Base-by-base conservation (phyloP, 108 stramenopile species). In the Nitzschia sp. region DNA sequence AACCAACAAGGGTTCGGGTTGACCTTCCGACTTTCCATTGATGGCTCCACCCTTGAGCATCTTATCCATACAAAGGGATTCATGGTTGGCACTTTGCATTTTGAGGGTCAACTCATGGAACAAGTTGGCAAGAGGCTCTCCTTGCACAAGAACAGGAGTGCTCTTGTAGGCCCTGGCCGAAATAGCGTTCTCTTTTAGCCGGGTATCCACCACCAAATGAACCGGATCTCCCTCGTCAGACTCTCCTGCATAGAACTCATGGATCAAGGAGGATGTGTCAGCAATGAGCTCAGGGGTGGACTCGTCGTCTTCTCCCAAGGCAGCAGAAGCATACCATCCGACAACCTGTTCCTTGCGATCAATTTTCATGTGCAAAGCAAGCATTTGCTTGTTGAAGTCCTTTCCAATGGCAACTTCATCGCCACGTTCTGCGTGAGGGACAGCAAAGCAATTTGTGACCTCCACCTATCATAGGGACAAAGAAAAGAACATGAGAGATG, bases 361-460 rank as follows among this genome's bases (percentile, higher is more conserved):
- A 20, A 85, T 83, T 51, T 81, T 80, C 25, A 80, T 57, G 64
- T 90, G 87, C 64, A 94, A 78, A 14, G 79, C 85, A 46, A 89
- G 71, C 93, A 94, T 91, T 65, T 86, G 82, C 53, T 89, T 90
- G 78, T 96, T 93, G 70, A 91, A 97, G 71, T 97, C 97, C 77
- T 96, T 95, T 51, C 96, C 96, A 67, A 98, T 94, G 64, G 96
- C 96, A 56, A 97, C 98, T 75, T 93, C 91, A 24, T 93, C 88
- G 7, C 88, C 92, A 29, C 86, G 83, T 70, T 93, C 92, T 51
- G 89, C 89, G 70, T 96, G 95, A 17, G 97, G 98, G 20, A 98
- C 97, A 21, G 95, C 94, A 82, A 97, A 98, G 65, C 85, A 84
- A 77, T 97, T 96, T 51, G 93, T 95, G 21, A 98, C 81, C 87